Evolutionary conservation across 352 stramenopile genomes (phyloP).

Genomic region (Pythium dissimile): DNA sequence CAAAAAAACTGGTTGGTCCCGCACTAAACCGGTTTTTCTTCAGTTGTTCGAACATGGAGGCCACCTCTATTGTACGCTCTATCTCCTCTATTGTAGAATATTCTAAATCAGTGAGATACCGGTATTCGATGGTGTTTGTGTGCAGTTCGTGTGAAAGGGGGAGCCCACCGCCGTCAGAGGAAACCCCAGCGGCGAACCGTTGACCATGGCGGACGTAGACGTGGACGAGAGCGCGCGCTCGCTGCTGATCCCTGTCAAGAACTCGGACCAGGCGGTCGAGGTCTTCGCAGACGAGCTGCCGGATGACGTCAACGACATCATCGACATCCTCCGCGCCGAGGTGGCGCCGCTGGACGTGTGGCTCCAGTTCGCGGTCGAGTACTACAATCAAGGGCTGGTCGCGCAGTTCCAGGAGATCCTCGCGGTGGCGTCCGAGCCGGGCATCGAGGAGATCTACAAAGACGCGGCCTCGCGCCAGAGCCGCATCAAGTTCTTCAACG

Average conservation of each 20-base stretch:
- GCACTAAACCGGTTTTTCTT: constrained; percentile 9
- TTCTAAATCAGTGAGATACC: not conserved
- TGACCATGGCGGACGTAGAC: constrained; percentile 24
- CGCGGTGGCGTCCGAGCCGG: constrained; percentile 71
- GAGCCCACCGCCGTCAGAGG: not conserved
- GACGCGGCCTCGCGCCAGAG: constrained; percentile 80
- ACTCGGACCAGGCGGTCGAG: constrained; percentile 87
- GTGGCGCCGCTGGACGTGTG: constrained; percentile 89
- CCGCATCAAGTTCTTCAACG: constrained; percentile 89
- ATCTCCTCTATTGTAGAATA: not conserved
- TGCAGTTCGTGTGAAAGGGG: constrained; percentile 12
- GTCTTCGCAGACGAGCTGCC: constrained; percentile 89
- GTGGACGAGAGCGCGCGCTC: constrained; percentile 44
- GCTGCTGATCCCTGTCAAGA: constrained; percentile 89
- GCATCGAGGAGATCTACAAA: constrained; percentile 88
- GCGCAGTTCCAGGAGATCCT: constrained; percentile 86
- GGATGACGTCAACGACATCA: constrained; percentile 89
- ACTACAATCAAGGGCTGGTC: constrained; percentile 83
- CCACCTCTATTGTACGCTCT: not conserved
- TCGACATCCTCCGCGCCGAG: constrained; percentile 88
- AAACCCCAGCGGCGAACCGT: not conserved
- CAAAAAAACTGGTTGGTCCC: constrained; percentile 5
- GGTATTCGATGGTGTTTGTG: constrained; percentile 2
- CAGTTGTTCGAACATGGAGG: constrained; percentile 3
- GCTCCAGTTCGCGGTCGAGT: constrained; percentile 90